phyloP scores from a whole-genome alignment of 1,284 basidiomycete genomes.

The Pseudozyma thailandica region DNA sequence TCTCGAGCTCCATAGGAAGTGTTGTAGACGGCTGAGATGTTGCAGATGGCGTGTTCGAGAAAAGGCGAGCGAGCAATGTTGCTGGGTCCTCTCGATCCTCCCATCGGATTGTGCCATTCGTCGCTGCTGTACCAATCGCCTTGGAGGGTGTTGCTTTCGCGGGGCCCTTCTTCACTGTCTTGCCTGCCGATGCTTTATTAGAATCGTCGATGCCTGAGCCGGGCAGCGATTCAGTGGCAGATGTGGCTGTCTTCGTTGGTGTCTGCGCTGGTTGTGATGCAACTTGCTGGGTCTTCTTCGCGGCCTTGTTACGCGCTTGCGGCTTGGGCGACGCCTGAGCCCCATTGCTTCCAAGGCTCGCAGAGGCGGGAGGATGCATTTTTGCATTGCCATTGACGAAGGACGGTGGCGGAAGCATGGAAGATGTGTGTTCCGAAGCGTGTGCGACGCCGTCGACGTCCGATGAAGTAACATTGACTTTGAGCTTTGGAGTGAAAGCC shows the following conservation, averaged over 20 bases:
- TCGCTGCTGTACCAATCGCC: not conserved
- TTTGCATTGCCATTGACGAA: constrained; percentile 2
- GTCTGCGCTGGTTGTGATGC: not conserved
- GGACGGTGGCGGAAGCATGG: not conserved
- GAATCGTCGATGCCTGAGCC: not conserved
- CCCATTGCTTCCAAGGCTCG: not conserved
- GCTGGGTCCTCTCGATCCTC: constrained; percentile 9
- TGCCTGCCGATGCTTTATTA: not conserved
- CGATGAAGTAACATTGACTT: constrained; percentile 30
- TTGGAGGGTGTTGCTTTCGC: not conserved
- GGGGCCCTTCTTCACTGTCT: not conserved
- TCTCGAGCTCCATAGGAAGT: not conserved
- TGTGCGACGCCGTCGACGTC: not conserved
- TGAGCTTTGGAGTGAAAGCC: constrained; percentile 31
- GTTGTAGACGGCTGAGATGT: not conserved
- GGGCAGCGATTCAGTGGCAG: no score
- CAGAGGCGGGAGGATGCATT: not conserved
- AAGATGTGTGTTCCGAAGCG: not conserved
- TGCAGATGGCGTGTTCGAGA: not conserved
- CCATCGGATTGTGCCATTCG: constrained; percentile 1
- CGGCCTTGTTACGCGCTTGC: not conserved
- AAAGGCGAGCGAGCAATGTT: constrained; percentile 4
- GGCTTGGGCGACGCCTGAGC: not conserved
- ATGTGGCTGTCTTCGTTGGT: not conserved
- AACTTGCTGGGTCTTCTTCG: not conserved